A percentile compares a stretch with the other conserved stretches of the same genome.
Conservation (phyloP, 805 yeast species). For the Candida verbasci region DNA sequence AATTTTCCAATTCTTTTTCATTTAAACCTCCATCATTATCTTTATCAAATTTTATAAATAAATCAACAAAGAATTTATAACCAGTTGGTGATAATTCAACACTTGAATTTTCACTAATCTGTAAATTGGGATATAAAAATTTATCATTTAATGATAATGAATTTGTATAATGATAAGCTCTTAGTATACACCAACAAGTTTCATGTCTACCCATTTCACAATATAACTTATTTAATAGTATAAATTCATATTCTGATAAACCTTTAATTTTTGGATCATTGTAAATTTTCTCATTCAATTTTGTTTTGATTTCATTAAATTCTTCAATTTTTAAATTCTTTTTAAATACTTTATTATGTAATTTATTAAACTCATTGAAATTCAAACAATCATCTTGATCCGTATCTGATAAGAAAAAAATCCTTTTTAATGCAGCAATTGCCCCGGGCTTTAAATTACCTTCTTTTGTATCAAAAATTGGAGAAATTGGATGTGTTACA, state of each 20-base stretch:
- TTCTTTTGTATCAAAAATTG: constrained; percentile 87
- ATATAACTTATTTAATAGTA: constrained; percentile 71
- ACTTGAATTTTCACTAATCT: constrained; percentile 67
- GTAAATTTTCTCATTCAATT: constrained; percentile 28
- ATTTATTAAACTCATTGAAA: constrained; percentile 61
- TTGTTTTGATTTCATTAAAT: constrained; percentile 32
- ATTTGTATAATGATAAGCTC: constrained; percentile 88
- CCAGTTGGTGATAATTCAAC: constrained; percentile 93
- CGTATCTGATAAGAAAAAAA: constrained; percentile 79
- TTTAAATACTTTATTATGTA: constrained; percentile 76
- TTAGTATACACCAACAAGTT: constrained; percentile 90
- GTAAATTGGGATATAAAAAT: constrained; percentile 73
- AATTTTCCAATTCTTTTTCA: constrained; percentile 58
- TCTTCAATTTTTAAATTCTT: constrained; percentile 34
- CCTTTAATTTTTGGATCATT: constrained; percentile 33
- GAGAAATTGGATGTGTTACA: constrained; percentile 88
- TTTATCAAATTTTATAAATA: constrained; percentile 81
- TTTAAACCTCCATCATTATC: constrained; percentile 96
- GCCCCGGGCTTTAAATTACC: constrained; percentile 78
- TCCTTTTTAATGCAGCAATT: constrained; percentile 66
- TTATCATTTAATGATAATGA: constrained; percentile 80
- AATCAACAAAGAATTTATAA: constrained; percentile 84
- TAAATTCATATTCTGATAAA: constrained; percentile 68
- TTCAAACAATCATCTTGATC: constrained; percentile 86
- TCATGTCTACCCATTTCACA: constrained; percentile 94